Percentiles rank a stretch among this genome's conserved stretches.
phyloP scores from a whole-genome alignment of 1,139 yeast genomes.

The Hansenula sp. region DNA sequence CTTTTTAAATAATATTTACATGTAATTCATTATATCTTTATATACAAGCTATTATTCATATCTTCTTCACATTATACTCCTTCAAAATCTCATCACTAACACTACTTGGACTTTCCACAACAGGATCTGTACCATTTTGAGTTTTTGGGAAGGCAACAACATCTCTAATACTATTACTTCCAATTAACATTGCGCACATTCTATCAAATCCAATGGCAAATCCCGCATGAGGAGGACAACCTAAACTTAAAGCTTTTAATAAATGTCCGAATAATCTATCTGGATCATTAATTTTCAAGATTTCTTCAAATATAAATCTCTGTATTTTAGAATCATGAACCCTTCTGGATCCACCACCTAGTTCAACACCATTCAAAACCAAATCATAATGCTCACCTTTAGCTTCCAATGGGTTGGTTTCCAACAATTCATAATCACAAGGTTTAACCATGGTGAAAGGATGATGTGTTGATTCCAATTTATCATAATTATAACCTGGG shows the following conservation, averaged over 20 bases:
- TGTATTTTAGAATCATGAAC: conserved; percentile 83
- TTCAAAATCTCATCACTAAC: conserved; percentile 48
- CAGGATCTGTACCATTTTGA: conserved; percentile 81
- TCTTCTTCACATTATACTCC: conserved; percentile 33
- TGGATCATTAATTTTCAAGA: conserved; percentile 53
- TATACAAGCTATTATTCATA: conserved; percentile 3
- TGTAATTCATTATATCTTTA: not conserved
- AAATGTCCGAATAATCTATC: conserved; percentile 81
- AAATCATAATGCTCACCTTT: conserved; percentile 94
- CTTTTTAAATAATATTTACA: not conserved
- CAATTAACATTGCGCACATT: conserved; percentile 83
- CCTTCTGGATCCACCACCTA: conserved; percentile 98
- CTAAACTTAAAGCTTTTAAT: conserved; percentile 74
- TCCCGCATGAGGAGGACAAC: conserved; percentile 99
- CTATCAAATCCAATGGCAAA: conserved; percentile 94
- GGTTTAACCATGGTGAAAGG: conserved; percentile 91
- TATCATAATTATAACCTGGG: conserved; percentile 53
- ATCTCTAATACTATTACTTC: conserved; percentile 74
- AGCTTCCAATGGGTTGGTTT: conserved; percentile 55
- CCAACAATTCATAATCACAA: conserved; percentile 59
- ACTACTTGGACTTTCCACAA: conserved; percentile 78
- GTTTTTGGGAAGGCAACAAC: conserved; percentile 97
- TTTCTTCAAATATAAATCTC: conserved; percentile 55
- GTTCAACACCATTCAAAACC: conserved; percentile 90
- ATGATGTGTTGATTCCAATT: conserved; percentile 79